A percentile compares a stretch with the other conserved stretches of the same genome.
Conservation (phyloP, 1,284 basidiomycete genomes). For the Ceratobasidium sp. region DNA sequence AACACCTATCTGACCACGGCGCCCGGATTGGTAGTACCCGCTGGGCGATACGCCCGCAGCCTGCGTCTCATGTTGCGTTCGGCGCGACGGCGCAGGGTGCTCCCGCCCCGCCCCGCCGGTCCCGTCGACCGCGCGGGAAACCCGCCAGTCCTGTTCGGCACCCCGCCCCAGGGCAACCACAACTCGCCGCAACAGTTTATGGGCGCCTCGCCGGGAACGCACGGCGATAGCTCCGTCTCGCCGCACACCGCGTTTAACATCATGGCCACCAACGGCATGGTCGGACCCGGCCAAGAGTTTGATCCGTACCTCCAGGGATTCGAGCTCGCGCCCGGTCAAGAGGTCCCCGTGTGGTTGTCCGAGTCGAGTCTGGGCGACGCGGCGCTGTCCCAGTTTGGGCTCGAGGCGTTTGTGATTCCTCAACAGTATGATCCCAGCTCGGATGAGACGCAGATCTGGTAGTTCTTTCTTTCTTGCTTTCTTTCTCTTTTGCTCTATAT, state of each 20-base stretch:
- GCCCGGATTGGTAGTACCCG: conserved; percentile 71
- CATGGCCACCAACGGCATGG: conserved; percentile 30
- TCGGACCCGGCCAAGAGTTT: conserved; percentile 52
- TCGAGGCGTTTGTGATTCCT: conserved; percentile 84
- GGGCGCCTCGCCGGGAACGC: conserved; percentile 32
- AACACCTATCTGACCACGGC: conserved; percentile 29
- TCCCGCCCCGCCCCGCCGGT: conserved; percentile 64
- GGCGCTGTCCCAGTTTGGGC: conserved; percentile 80
- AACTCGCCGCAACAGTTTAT: conserved; percentile 35
- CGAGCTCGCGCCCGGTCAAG: conserved; percentile 69
- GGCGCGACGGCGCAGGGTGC: conserved; percentile 74
- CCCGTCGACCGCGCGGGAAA: conserved; percentile 49
- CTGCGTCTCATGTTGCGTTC: conserved; percentile 88
- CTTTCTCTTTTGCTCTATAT: neutral
- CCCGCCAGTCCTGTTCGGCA: conserved; percentile 42
- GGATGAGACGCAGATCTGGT: conserved; percentile 48
- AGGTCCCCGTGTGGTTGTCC: conserved; percentile 83
- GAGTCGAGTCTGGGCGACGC: conserved; percentile 81
- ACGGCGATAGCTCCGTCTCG: conserved; percentile 33
- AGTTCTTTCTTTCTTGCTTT: conserved; percentile 11
- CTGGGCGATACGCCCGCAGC: conserved; percentile 88
- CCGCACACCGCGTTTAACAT: conserved; percentile 27
- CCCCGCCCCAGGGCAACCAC: conserved; percentile 30
- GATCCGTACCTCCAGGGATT: conserved; percentile 49
- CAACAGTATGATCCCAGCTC: conserved; percentile 62